These are phyloP conservation scores for Jatropha multifida DNA, from an alignment of 441 rosid genomes.

Conservation along the genomic window DNA sequence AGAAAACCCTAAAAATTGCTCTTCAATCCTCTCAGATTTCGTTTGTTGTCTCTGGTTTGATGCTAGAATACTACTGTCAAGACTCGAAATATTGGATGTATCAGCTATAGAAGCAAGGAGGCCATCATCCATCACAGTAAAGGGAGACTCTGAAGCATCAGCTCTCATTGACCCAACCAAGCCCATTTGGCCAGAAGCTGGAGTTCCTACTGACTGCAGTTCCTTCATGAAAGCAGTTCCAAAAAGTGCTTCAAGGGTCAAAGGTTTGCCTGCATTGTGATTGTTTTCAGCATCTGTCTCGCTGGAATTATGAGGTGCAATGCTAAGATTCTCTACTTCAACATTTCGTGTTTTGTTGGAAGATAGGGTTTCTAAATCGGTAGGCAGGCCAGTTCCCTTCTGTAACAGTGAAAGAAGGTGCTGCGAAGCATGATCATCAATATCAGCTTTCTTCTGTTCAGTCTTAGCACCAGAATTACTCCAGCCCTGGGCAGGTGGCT, in stretches of 20 bases:
- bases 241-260: conserved; percentile 92
- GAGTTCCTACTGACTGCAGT: conserved; percentile 76
- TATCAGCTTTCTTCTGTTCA: conserved; percentile 45
- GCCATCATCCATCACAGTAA: conserved; percentile 33
- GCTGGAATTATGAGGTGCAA: conserved; percentile 24
- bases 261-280: conserved; percentile 44
- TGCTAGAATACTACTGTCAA: conserved; percentile 39
- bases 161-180: conserved; percentile 39
- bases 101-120: conserved; percentile 34
- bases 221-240: conserved; percentile 97
- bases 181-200: conserved; percentile 47
- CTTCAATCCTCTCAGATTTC: conserved; percentile 47
- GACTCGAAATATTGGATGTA: conserved; percentile 35
- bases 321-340: conserved; percentile 29
- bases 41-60: conserved; percentile 42
- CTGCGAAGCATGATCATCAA: conserved; percentile 71
- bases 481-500: conserved; percentile 34
- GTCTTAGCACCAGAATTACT: conserved; percentile 36
- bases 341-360: conserved; percentile 30
- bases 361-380: conserved; percentile 35
- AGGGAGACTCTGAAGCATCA: conserved; percentile 45
- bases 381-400: conserved; percentile 46
- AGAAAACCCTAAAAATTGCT: conserved; percentile 46
- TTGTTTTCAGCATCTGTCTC: conserved; percentile 39
- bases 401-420: conserved; percentile 89